Evolutionary conservation across 257 asterid species (phyloP), one percentile per base, ranked within the genome.

Genomic region (Solanum piurae): DNA sequence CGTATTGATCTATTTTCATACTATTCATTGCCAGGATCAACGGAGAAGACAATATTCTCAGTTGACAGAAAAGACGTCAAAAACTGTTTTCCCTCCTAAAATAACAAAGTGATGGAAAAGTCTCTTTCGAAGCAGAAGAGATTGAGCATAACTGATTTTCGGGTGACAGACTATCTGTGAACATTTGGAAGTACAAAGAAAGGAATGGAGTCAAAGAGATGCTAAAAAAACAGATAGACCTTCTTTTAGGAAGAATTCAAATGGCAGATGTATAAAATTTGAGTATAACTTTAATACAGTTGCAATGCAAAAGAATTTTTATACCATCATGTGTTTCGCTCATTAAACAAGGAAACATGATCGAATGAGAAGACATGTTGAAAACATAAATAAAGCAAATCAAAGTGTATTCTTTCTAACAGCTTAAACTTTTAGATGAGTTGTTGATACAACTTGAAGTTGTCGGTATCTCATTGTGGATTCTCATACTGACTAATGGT

Each of bases 1-100:
- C 89, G 29, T 86, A 89, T 38, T 92, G 88, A 90, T 68, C 85
- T 27, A 80, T 73, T 21, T 6, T 31, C 60, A 46, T 72, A 71
- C 6, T 9, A 80, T 27, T n/a, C 66, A 80, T 16, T 9, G 10
- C 40, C 40, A 16, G 5, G 27, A 12, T 14, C 64, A 80, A 46
- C 3, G 85, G 60, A 40, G 84, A 40, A 77, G 60, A 40, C n/a
- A 25, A 80, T 27, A 21, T 46, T 79, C 8, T 80, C 85, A 44
- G 85, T 18, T 25, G 14, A 79, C 16, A 79, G 25, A 29, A 9
- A 11, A 80, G 42, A 29, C 36, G 18, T 79, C 37, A 8, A 72
- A 46, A 44, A 14, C 14, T 13, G 16, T 46, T 27, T 14, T 21
- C 6, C 34, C 68, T 14, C 84, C 36, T 40, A 40, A 74, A 25